phyloP scores from a whole-genome alignment of 768 basidiomycete species.

The Tricholoma saponaceum region DNA sequence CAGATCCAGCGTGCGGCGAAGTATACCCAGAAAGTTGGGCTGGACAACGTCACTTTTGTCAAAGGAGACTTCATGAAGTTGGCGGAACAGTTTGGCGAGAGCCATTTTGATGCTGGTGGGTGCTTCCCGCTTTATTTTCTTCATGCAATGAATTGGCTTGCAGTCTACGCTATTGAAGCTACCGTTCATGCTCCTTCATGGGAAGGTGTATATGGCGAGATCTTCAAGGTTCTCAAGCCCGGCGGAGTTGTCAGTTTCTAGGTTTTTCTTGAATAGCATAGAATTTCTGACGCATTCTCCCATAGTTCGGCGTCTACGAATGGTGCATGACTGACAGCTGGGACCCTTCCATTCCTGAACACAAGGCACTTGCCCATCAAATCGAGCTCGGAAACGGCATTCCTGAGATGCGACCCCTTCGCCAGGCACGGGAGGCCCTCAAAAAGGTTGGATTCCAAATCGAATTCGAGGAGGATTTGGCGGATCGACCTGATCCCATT shows the following conservation, averaged over 20 bases:
- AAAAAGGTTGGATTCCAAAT: constrained; percentile 82
- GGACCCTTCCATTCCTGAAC: constrained; percentile 83
- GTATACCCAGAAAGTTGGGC: constrained; percentile 74
- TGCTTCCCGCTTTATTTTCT: neutral
- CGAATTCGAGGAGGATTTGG: constrained; percentile 91
- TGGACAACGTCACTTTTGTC: constrained; percentile 74
- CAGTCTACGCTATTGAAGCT: constrained; percentile 96
- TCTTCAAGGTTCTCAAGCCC: constrained; percentile 90
- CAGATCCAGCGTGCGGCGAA: constrained; percentile 80
- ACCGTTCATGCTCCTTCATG: constrained; percentile 95
- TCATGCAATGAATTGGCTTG: neutral
- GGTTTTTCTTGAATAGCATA: neutral
- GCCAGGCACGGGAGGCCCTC: constrained; percentile 69
- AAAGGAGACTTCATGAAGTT: constrained; percentile 98
- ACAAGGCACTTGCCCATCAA: constrained; percentile 87
- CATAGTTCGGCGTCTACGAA: constrained; percentile 94
- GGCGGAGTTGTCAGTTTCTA: constrained; percentile 81
- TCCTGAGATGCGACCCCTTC: constrained; percentile 89
- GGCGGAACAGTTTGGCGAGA: constrained; percentile 85
- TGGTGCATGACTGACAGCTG: constrained; percentile 99
- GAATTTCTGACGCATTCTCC: neutral
- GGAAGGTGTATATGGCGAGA: constrained; percentile 94
- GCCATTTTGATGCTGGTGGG: constrained; percentile 90
- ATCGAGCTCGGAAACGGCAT: constrained; percentile 97
- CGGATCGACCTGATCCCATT: constrained; percentile 70